Base-by-base conservation (phyloP, 2,329 filamentous ascomycete genomes). In the Microdochium bolleyi region DNA sequence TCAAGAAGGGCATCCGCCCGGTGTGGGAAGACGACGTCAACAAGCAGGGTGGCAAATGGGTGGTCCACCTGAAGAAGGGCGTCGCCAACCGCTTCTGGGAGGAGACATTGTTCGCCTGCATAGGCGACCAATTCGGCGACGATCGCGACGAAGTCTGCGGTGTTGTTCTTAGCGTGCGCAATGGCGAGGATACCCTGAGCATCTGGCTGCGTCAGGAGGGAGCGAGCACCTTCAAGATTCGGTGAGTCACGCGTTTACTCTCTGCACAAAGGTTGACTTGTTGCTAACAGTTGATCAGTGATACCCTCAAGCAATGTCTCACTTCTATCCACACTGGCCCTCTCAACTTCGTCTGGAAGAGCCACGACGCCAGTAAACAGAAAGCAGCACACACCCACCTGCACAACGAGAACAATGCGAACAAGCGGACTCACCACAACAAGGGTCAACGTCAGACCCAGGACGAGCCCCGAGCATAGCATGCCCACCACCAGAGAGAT, bases 21-120 rank as follows among this genome's bases (percentile, higher is more conserved):
- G 94, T 99, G 61, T 99, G 94, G 94, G 94, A 99, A 70, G 94
- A 99, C 62, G 91, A 96, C 49, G 90, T 95, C 67, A 99, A 99
- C 73, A 94, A 90, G 70, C 87, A 85, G 60, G 94, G 94, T 52
- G 94, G 94, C 51, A 99, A 99, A 74, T 99, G 92, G 92, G 92
- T 96, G 59, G 85, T 99, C 67, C 82, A 92, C 59, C 75, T 99
- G 67, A 96, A 96, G 81, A 99, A 99, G 77, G 94, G 94, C 24
- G 89, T 99, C 21, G 89, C 90, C 19, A 94, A 97, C 70, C 84
- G 92, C 52, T 96, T 95, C 70, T 99, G 94, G 90, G 94, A 99
- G 74, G 89, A 96, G 65, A 77, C 97, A 50, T 75, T 97, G 55
- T 77, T 97, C 62, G 91, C 90, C 24, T 87, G 96, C 62, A 84